Conservation (phyloP, 306 rosid genomes). For the Astragalus glycyphyllos region DNA sequence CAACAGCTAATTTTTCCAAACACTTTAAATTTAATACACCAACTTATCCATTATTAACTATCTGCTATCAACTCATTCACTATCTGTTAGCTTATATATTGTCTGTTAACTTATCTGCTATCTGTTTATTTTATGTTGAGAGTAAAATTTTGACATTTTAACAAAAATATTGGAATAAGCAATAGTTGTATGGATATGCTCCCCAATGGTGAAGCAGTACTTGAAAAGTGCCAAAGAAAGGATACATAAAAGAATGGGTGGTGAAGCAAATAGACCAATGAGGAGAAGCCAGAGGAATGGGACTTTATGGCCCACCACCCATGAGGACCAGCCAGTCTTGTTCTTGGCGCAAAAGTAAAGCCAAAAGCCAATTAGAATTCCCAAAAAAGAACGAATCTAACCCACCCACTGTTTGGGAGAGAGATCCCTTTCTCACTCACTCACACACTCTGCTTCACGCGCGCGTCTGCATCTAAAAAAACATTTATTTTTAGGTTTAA, state of each 20-base stretch:
- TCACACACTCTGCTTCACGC: neutral
- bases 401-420: constrained; percentile 44
- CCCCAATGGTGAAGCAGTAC: constrained; percentile 54
- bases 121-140: too few relatives aligned
- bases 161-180: too few relatives aligned
- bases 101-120: too few relatives aligned
- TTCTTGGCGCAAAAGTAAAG: constrained; percentile 39
- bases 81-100: too few relatives aligned
- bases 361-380: constrained; percentile 39
- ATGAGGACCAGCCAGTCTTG: constrained; percentile 10
- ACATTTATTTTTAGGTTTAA: too few relatives aligned
- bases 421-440: neutral
- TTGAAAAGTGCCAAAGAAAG: constrained; percentile 20
- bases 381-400: constrained; percentile 51
- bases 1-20: too few relatives aligned
- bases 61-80: too few relatives aligned
- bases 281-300: neutral
- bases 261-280: constrained; percentile 34
- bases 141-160: too few relatives aligned
- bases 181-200: constrained; percentile 43
- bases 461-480: neutral
- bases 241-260: neutral
- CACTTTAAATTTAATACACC: too few relatives aligned
- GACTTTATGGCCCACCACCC: constrained; percentile 29
- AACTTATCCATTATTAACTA: too few relatives aligned